A percentile compares a stretch with the other conserved stretches of the same genome.
phyloP scores from a whole-genome alignment of 192 early-diverging fungal genomes.

The Entomortierella parvispora region DNA sequence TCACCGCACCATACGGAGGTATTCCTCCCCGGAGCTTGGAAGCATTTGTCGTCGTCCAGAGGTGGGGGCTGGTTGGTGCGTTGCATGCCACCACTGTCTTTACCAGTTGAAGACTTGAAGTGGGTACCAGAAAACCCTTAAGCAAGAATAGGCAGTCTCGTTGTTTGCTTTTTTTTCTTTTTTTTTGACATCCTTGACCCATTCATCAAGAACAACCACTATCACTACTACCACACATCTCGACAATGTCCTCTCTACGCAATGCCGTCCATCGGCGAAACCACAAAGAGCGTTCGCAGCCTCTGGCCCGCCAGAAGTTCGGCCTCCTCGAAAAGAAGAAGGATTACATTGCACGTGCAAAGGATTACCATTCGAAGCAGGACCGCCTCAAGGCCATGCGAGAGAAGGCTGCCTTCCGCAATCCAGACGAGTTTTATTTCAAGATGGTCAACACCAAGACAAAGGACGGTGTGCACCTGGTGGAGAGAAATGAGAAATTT shows the following conservation, averaged over 20 bases:
- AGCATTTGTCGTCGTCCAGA: slow-evolving; percentile 23
- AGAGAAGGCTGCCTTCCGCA: slow-evolving; percentile 86
- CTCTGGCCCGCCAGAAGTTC: slow-evolving; percentile 64
- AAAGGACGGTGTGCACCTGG: slow-evolving; percentile 85
- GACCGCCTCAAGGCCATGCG: slow-evolving; percentile 84
- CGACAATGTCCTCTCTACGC: slow-evolving; percentile 71
- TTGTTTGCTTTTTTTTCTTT: not conserved
- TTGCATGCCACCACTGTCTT: not conserved
- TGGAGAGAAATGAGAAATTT: slow-evolving; percentile 76
- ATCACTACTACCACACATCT: slow-evolving; percentile 2
- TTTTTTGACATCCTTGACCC: slow-evolving; percentile 1
- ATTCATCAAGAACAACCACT: not conserved
- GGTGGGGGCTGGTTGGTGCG: not conserved
- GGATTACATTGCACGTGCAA: slow-evolving; percentile 96
- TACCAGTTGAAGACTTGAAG: not conserved
- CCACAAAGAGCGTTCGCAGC: slow-evolving; percentile 90
- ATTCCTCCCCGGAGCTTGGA: slow-evolving; percentile 44
- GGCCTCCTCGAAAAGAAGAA: slow-evolving; percentile 98
- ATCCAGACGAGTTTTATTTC: slow-evolving; percentile 99
- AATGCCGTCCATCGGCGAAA: slow-evolving; percentile 88
- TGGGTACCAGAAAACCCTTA: not conserved
- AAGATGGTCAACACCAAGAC: slow-evolving; percentile 92
- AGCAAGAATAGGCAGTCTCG: not conserved
- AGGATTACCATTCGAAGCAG: slow-evolving; percentile 90
- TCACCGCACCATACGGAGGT: slow-evolving; percentile 46